phyloP scores from a whole-genome alignment of 2,329 filamentous ascomycete species.

The Orbilia javanica region DNA sequence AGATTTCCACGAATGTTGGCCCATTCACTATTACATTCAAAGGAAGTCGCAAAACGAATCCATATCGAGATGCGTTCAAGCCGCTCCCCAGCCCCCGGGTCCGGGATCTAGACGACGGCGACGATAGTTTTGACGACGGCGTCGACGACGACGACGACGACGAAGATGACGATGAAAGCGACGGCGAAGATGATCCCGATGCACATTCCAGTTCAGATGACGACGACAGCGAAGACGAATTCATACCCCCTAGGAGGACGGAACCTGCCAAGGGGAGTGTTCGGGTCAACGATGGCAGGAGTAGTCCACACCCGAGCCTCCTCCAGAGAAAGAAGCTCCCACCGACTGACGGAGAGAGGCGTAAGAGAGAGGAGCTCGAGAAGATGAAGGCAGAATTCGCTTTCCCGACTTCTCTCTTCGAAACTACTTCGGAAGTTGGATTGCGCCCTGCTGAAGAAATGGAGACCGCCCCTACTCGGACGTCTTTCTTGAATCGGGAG shows the following conservation, averaged over 20 bases:
- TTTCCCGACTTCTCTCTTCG: slow-evolving; percentile 51
- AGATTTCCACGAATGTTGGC: slow-evolving; percentile 45
- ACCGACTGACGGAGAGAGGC: slow-evolving; percentile 42
- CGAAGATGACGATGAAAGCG: not conserved
- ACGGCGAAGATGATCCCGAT: no score
- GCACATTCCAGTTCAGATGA: no score
- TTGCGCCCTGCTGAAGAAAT: slow-evolving; percentile 39
- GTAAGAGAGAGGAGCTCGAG: slow-evolving; percentile 45
- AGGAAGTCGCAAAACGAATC: slow-evolving; percentile 15
- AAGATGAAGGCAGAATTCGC: slow-evolving; percentile 57
- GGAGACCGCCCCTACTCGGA: slow-evolving; percentile 41
- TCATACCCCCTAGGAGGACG: slow-evolving; percentile 2
- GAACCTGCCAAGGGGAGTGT: slow-evolving; percentile 20
- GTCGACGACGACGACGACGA: not conserved
- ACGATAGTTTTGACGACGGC: not conserved
- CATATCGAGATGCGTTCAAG: not conserved
- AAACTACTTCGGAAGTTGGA: slow-evolving; percentile 35
- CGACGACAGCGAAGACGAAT: slow-evolving; percentile 2
- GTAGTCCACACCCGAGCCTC: slow-evolving; percentile 41
- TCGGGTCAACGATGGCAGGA: slow-evolving; percentile 47
- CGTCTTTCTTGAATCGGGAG: slow-evolving; percentile 50
- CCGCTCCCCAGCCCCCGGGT: slow-evolving; percentile 30
- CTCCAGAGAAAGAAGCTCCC: slow-evolving; percentile 46
- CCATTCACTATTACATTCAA: slow-evolving; percentile 54
- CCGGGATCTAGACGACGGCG: slow-evolving; percentile 12